A percentile compares a stretch with the other conserved stretches of the same genome.
phyloP scores from a whole-genome alignment of 192 early-diverging fungal species.

The Linnemannia schmuckeri region DNA sequence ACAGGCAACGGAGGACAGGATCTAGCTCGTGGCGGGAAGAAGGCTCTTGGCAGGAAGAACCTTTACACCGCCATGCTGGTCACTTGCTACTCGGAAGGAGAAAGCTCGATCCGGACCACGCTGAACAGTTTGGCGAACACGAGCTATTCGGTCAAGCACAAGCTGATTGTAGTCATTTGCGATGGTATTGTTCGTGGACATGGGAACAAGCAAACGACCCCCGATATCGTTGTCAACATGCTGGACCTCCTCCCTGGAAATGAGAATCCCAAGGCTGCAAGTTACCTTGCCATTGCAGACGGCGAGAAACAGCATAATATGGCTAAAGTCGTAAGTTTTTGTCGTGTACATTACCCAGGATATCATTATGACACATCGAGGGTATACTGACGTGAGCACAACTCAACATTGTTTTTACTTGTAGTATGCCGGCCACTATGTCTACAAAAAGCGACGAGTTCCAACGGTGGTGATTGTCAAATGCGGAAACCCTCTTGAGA shows the following conservation, averaged over 20 bases:
- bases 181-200: slow-evolving; percentile 93
- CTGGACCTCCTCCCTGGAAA: slow-evolving; percentile 74
- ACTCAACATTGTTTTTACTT: no score
- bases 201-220: slow-evolving; percentile 80
- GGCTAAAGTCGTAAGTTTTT: slow-evolving; percentile 77
- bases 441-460: slow-evolving; percentile 66
- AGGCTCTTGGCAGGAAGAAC: slow-evolving; percentile 52
- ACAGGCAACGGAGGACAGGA: slow-evolving; percentile 29
- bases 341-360: no score
- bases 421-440: slow-evolving; percentile 82
- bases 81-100: slow-evolving; percentile 94
- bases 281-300: slow-evolving; percentile 84
- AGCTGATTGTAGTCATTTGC: slow-evolving; percentile 87
- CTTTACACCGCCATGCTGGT: slow-evolving; percentile 84
- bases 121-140: slow-evolving; percentile 87
- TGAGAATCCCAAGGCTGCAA: slow-evolving; percentile 80
- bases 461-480: slow-evolving; percentile 81
- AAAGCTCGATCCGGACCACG: slow-evolving; percentile 82
- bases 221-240: slow-evolving; percentile 86
- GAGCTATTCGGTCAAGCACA: slow-evolving; percentile 88
- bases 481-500: slow-evolving; percentile 77
- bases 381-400: no score
- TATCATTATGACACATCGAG: no score
- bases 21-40: slow-evolving; percentile 33
- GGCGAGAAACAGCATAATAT: slow-evolving; percentile 88